Evolutionary conservation across 139 green algal genomes (phyloP).

Genomic region (Tetratostichococcus sp.): DNA sequence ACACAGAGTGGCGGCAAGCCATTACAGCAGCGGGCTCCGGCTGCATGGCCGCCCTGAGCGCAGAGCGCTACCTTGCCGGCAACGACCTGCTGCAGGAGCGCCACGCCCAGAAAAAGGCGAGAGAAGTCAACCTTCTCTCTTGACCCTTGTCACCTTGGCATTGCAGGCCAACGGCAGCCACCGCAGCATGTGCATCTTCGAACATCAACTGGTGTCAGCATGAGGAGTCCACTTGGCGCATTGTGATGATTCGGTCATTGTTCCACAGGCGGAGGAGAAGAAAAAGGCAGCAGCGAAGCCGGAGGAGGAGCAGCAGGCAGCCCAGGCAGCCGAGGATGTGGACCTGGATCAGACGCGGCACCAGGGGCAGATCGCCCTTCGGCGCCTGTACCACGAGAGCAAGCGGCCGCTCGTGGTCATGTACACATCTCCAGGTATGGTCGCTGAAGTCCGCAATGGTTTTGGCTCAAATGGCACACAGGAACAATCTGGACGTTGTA

Average conservation of each 20-base stretch:
- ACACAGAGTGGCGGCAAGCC: constrained; percentile 88
- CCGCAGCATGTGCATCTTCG: no score
- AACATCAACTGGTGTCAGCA: no score
- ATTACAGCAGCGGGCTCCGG: constrained; percentile 94
- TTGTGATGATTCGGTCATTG: no score
- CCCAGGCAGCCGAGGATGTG: constrained; percentile 19
- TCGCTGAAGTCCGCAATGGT: no score
- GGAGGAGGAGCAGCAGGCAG: constrained; percentile 33
- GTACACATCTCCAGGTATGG: constrained; percentile 82
- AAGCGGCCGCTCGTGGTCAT: constrained; percentile 79
- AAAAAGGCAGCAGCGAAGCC: constrained; percentile 28
- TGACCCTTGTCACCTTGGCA: background rate
- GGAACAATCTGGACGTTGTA: no score
- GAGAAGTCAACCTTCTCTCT: background rate
- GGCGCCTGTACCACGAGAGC: constrained; percentile 96
- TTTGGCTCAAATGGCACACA: no score
- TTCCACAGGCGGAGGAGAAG: background rate
- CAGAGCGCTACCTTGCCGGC: constrained; percentile 85
- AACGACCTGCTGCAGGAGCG: constrained; percentile 19
- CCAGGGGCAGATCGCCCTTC: constrained; percentile 88
- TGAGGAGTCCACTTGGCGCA: no score
- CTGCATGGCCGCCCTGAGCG: constrained; percentile 89
- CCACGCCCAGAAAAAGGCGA: constrained; percentile 16
- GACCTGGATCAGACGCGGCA: constrained; percentile 64
- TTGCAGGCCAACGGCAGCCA: no score